Conservation (phyloP, 2,329 filamentous ascomycete genomes). For the Hypoxylon sp. region DNA sequence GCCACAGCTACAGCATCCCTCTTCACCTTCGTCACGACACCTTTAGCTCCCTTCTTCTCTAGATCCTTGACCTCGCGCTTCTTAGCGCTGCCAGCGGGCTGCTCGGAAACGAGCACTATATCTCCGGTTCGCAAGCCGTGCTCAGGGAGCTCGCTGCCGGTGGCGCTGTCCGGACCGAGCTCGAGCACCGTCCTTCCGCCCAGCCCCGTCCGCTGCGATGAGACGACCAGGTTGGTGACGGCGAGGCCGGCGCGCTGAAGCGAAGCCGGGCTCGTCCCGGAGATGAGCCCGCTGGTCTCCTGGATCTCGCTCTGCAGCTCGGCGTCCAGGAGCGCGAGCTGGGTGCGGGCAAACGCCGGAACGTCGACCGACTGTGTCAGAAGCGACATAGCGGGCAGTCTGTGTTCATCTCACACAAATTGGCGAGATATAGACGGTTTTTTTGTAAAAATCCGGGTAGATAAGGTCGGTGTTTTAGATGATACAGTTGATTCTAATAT, state of each 20-base stretch:
- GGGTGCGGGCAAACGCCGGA: slow-evolving; percentile 77
- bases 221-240: slow-evolving; percentile 80
- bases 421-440: not conserved
- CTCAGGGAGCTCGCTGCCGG: slow-evolving; percentile 74
- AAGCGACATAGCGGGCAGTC: slow-evolving; percentile 55
- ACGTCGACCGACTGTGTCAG: slow-evolving; percentile 69
- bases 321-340: slow-evolving; percentile 77
- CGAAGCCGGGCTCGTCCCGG: slow-evolving; percentile 75
- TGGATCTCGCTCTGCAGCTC: slow-evolving; percentile 81
- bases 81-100: slow-evolving; percentile 79
- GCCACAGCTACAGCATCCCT: slow-evolving; percentile 75
- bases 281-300: slow-evolving; percentile 77
- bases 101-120: slow-evolving; percentile 82
- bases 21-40: slow-evolving; percentile 78
- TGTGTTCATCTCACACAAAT: slow-evolving; percentile 4
- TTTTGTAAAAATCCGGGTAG: not conserved
- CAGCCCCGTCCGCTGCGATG: slow-evolving; percentile 86
- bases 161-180: slow-evolving; percentile 80
- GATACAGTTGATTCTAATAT: not conserved
- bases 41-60: slow-evolving; percentile 76
- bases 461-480: not conserved
- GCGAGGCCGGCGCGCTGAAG: slow-evolving; percentile 85
- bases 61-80: slow-evolving; percentile 80
- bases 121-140: slow-evolving; percentile 84
- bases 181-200: slow-evolving; percentile 93